Evolutionary conservation across 2,329 filamentous ascomycete genomes (phyloP), one percentile per base, ranked within the genome.

Genomic region (Pestalotiopsis fici): DNA sequence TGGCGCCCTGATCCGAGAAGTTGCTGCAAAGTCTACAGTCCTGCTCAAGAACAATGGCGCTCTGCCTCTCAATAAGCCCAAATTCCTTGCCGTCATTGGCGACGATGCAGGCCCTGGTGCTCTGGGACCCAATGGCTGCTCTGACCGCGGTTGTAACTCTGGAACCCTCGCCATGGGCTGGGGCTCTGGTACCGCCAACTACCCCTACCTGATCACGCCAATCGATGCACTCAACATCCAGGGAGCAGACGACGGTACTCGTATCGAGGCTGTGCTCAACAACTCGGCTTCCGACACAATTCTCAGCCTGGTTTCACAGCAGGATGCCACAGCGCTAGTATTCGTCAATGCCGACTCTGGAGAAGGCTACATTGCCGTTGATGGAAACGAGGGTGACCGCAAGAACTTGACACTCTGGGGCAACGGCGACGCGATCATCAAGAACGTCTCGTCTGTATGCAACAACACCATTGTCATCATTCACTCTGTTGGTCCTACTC

Each of bases 331-430:
- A 0, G 84, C 95, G 70, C 87, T 99, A 55, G 94, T 98, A 12
- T 98, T 98, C 74, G 95, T 93, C 75, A 97, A 97, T 72, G 90
- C 94, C 15, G 87, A 95, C 76, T 88, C 91, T 3, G 95, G 95
- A 65, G 96, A 98, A 80, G 94, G 93, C 5, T 98, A 88, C 81
- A 94, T 98, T 75, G 86, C 82, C 31, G 88, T 97, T 1, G 95
- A 95, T 70, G 91, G 89, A 65, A 98, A 98, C 77, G 83, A 86
- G 68, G 96, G 96, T 67, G 95, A 98, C 78, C 91, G 96, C 65
- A 94, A 95, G 75, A 98, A 99, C 81, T 85, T 99, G 47, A 97
- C 94, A 0, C 84, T 97, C 0, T 98, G 95, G 95, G 86, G 91
- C 68, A 87, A 90, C 67, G 95, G 93, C 54, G 94, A 98, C 65